Evolutionary conservation across 2,329 filamentous ascomycete genomes (phyloP).

Genomic region (Phyllosticta citriasiana): DNA sequence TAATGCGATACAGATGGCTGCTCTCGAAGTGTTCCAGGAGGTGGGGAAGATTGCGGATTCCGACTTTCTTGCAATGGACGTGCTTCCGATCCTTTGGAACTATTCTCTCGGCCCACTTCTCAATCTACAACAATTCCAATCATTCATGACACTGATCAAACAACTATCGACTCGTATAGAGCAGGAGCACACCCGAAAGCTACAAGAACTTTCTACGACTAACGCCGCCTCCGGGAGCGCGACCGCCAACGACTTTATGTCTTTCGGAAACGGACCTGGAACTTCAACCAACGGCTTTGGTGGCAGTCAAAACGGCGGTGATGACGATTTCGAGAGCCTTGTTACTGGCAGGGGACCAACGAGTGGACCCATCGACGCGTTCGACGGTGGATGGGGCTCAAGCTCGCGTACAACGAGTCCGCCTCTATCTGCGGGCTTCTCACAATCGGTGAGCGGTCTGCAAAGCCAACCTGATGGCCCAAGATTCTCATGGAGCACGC

Average conservation of each 20-base stretch:
- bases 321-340: constrained; percentile 77
- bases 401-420: constrained; percentile 20
- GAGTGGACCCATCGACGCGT: constrained; percentile 10
- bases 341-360: constrained; percentile 60
- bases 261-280: constrained; percentile 45
- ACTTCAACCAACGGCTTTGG: constrained; percentile 46
- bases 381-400: constrained; percentile 35
- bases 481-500: constrained; percentile 39
- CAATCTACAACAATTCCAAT: constrained; percentile 73
- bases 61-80: constrained; percentile 86
- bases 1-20: constrained; percentile 52
- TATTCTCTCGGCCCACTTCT: constrained; percentile 87
- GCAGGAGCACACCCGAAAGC: constrained; percentile 75
- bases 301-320: constrained; percentile 45
- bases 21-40: constrained; percentile 72
- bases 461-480: constrained; percentile 17
- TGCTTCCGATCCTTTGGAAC: constrained; percentile 79
- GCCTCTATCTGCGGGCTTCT: constrained; percentile 21
- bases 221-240: constrained; percentile 41
- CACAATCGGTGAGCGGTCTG: constrained; percentile 19
- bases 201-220: constrained; percentile 67
- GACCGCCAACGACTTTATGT: constrained; percentile 57
- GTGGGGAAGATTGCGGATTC: constrained; percentile 74
- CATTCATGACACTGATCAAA: constrained; percentile 85
- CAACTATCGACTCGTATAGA: constrained; percentile 70